Base-by-base conservation (phyloP, 176 grass and related monocot genomes). In the Panicum miliaceum region DNA sequence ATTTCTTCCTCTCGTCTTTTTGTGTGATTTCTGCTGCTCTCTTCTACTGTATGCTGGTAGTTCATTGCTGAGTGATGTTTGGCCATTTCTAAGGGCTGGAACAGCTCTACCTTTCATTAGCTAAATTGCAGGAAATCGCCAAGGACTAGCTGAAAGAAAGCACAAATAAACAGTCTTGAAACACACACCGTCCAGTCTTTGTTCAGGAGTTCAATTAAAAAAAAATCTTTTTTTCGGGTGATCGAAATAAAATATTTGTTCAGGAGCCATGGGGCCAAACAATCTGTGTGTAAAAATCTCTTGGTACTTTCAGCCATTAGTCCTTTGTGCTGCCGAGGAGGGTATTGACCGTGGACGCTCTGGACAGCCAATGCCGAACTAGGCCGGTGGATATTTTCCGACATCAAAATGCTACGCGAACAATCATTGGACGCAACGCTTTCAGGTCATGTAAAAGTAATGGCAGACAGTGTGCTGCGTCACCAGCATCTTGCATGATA, bases 351-450 rank as follows among this genome's bases (percentile, higher is more conserved):
- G 12, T 19, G 36, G 42, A 22, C 18, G 50, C 19, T 4, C 11
- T 8, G 2, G 20, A n/a, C 23, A 61, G 12, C 81, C 81, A 82
- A 82, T 62, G 40, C 16, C 40, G 15, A 63, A 50, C 41, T 50
- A 63, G 12, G 20, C 25, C 9, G 38, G 54, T 19, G 81, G 68
- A 73, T 61, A n/a, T 61, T 82, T 83, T 48, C 20, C 11, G 35
- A 37, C 56, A 62, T 6, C 29, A 72, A 82, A 60, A 72, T 61
- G 52, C 67, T 82, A 22, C 67, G 10, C 2, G 25, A 12, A 82
- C 65, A 38, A 22, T 0, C 18, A 3, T 18, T 40, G n/a, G 9
- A 11, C 12, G 23, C 7, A 25, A 14, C 2, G 29, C 0, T 64
- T 47, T 35, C 11, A 3, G 15, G 15, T 0, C 16, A 0, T 3